Conservation (phyloP, 805 yeast species). For the Candida ascalaphidarum region DNA sequence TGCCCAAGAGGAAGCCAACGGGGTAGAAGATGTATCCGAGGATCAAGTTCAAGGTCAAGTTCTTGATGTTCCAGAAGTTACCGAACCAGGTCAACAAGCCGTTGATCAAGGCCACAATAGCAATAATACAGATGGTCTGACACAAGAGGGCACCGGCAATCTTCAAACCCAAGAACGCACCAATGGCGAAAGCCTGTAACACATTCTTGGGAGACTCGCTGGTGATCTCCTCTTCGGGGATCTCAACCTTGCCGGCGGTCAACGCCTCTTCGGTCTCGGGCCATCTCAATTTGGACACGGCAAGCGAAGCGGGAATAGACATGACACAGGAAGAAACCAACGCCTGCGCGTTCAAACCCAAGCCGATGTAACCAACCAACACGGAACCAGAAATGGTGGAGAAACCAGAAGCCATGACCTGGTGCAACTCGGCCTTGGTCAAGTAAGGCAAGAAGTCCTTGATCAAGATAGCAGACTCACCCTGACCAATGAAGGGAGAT, state of each 20-base stretch:
- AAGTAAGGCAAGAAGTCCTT: conserved; percentile 51
- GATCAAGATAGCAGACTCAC: conserved; percentile 55
- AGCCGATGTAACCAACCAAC: conserved; percentile 52
- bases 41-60: conserved; percentile 46
- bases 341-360: conserved; percentile 56
- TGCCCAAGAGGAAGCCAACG: conserved; percentile 50
- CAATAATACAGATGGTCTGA: conserved; percentile 55
- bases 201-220: conserved; percentile 36
- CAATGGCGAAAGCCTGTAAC: conserved; percentile 49
- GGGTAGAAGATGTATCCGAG: conserved; percentile 53
- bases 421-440: conserved; percentile 55
- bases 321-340: conserved; percentile 59
- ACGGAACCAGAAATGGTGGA: conserved; percentile 61
- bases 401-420: conserved; percentile 54
- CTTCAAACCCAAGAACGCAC: conserved; percentile 49
- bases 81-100: conserved; percentile 55
- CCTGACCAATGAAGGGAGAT: conserved; percentile 59
- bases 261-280: conserved; percentile 53
- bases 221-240: conserved; percentile 30
- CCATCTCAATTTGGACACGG: conserved; percentile 48
- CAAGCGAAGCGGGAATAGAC: conserved; percentile 60
- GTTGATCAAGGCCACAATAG: conserved; percentile 46
- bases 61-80: conserved; percentile 49
- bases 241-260: conserved; percentile 39
- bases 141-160: conserved; percentile 51